Evolutionary conservation across 2,329 filamentous ascomycete genomes (phyloP).

Genomic region (Periconia sp.): DNA sequence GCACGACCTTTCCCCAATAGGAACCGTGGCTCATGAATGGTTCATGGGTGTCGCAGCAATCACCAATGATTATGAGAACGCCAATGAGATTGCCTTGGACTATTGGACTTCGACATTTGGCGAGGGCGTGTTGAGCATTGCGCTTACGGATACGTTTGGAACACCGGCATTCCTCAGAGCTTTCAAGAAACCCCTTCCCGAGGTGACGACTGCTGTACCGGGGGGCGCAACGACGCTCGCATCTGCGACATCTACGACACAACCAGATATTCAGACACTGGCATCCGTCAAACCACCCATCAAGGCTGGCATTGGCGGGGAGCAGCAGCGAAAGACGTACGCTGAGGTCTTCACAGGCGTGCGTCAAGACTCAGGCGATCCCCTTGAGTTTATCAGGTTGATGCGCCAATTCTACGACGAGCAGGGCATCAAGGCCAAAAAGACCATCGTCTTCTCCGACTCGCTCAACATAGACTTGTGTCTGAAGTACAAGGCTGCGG

Average conservation of each 20-base stretch:
- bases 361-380: conserved; percentile 89
- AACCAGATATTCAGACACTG: conserved; percentile 44
- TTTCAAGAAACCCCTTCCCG: conserved; percentile 72
- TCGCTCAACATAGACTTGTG: conserved; percentile 91
- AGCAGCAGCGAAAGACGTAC: conserved; percentile 65
- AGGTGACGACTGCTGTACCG: conserved; percentile 48
- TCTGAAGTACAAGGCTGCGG: conserved; percentile 84
- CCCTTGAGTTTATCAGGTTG: conserved; percentile 75
- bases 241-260: conserved; percentile 51
- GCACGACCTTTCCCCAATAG: conserved; percentile 81
- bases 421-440: conserved; percentile 77
- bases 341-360: conserved; percentile 84
- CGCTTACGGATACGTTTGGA: conserved; percentile 95
- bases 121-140: conserved; percentile 80
- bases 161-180: conserved; percentile 86
- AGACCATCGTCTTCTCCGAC: conserved; percentile 94
- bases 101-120: conserved; percentile 95
- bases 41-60: conserved; percentile 98
- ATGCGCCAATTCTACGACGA: conserved; percentile 82
- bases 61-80: conserved; percentile 80
- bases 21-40: conserved; percentile 96
- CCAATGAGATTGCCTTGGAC: conserved; percentile 81
- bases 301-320: conserved; percentile 49
- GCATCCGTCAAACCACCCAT: conserved; percentile 51
- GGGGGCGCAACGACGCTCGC: conserved; percentile 48